Base-by-base conservation (phyloP, 1,284 basidiomycete genomes). In the Inonotus hispidus region DNA sequence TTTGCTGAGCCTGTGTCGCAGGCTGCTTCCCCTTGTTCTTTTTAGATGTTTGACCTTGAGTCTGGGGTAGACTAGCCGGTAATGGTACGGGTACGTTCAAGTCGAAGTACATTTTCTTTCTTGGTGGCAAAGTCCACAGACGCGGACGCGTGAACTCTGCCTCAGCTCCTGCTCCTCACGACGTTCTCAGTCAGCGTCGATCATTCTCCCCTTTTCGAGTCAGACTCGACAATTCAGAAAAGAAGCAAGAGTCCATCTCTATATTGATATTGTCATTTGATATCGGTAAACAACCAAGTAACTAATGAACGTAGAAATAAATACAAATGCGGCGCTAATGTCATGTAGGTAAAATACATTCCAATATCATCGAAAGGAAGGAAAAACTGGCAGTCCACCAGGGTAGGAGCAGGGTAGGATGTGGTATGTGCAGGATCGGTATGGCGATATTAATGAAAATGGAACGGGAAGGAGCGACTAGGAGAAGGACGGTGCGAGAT, bases 21-120 rank as follows among this genome's bases (percentile, higher is more conserved):
- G 61, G 59, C 60, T 76, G 75, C 65, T 78, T 78, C 59, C 72
- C 77, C 70, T 84, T 82, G 37, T 66, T 73, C 68, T 80, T 84
- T 67, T 78, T 83, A 4, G 77, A 77, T 2, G 64, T 32, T 27
- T 66, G 58, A 4, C 27, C 49, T 66, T 50, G 60, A 45, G 27
- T 60, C 60, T 56, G 58, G 49, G 35, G 65, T 67, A 64, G 68
- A 64, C 71, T 55, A 37, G 60, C 58, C 25, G 65, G 60, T 64
- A 62, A 65, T 25, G 62, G 58, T 60, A 84, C 70, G 0, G 83
- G 80, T 7, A 86, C 71, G 65, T 84, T 83, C 61, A 86, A 74
- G 71, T 85, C 84, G 64, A 83, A 83, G 67, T 77, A 84, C 83
- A 85, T 85, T 45, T 37, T 19, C 11, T 23, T 4, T 19, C 21